Percentiles rank a stretch among this genome's conserved stretches.
Evolutionary conservation across 169 alveolate genomes (phyloP).

Genomic region (Plasmodium chabaudi): DNA sequence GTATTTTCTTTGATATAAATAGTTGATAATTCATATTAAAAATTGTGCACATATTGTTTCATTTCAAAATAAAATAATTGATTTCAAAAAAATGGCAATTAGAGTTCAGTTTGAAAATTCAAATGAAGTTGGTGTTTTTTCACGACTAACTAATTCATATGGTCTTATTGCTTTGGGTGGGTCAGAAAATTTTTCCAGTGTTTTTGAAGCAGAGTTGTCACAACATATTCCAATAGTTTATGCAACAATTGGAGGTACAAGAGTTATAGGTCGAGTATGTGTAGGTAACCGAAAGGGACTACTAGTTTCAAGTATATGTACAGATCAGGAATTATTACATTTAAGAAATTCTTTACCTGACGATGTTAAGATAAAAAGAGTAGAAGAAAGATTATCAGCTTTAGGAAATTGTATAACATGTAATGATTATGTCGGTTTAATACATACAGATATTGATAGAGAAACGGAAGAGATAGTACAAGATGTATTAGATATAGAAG

Average conservation of each 20-base stretch:
- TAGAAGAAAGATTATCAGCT: slow-evolving; percentile 98
- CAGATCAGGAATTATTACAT: slow-evolving; percentile 97
- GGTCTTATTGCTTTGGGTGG: slow-evolving; percentile 97
- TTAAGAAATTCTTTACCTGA: slow-evolving; percentile 98
- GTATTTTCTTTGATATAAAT: no score
- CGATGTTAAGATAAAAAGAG: slow-evolving; percentile 94
- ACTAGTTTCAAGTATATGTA: slow-evolving; percentile 97
- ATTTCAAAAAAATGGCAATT: slow-evolving; percentile 37
- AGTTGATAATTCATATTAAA: no score
- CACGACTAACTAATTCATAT: slow-evolving; percentile 96
- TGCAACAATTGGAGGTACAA: slow-evolving; percentile 97
- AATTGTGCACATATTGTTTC: no score
- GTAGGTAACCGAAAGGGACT: slow-evolving; percentile 98
- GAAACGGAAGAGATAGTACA: slow-evolving; percentile 99
- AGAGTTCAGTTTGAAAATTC: slow-evolving; percentile 96
- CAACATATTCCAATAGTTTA: slow-evolving; percentile 97
- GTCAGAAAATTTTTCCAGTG: slow-evolving; percentile 96
- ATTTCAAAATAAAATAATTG: no score
- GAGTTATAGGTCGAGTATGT: slow-evolving; percentile 97
- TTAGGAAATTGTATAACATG: slow-evolving; percentile 98
- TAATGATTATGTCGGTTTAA: slow-evolving; percentile 98
- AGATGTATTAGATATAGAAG: slow-evolving; percentile 98
- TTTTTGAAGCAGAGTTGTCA: slow-evolving; percentile 96
- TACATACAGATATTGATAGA: slow-evolving; percentile 98
- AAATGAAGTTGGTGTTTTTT: slow-evolving; percentile 98